Conservation (phyloP, 495 filamentous ascomycete genomes). For the Penicillium soppii region DNA sequence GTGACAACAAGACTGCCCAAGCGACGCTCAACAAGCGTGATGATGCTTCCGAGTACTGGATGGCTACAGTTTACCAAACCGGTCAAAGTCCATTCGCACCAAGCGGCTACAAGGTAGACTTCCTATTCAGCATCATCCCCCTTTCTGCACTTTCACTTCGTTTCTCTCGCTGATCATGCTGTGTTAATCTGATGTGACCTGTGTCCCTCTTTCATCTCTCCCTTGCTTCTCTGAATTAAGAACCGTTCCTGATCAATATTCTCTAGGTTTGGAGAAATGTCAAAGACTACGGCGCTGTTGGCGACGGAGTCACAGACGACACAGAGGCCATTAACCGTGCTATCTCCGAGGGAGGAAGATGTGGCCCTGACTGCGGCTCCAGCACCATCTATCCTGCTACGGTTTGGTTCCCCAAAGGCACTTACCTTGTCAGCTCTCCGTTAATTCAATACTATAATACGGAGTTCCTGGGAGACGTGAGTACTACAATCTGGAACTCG, state of each 20-base stretch:
- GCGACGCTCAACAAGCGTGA: background rate
- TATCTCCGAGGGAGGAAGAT: constrained; percentile 47
- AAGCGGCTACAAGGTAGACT: constrained; percentile 11
- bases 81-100: constrained; percentile 16
- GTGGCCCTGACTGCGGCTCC: constrained; percentile 50
- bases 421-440: constrained; percentile 56
- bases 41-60: constrained; percentile 8
- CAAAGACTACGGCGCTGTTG: constrained; percentile 41
- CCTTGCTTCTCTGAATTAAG: background rate
- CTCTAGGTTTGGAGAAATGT: constrained; percentile 34
- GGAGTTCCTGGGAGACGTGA: constrained; percentile 55
- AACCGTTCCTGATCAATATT: too few relatives aligned
- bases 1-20: too few relatives aligned
- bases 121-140: too few relatives aligned
- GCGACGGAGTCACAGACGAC: constrained; percentile 53
- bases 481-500: background rate
- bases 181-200: too few relatives aligned
- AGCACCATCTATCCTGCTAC: constrained; percentile 45
- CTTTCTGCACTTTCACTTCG: too few relatives aligned
- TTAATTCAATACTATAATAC: constrained; percentile 68
- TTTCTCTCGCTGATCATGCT: too few relatives aligned
- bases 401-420: constrained; percentile 61
- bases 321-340: constrained; percentile 54
- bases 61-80: constrained; percentile 5
- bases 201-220: too few relatives aligned